Evolutionary conservation across 139 green algal species (phyloP).

Genomic region (Helicosporidium sp.): DNA sequence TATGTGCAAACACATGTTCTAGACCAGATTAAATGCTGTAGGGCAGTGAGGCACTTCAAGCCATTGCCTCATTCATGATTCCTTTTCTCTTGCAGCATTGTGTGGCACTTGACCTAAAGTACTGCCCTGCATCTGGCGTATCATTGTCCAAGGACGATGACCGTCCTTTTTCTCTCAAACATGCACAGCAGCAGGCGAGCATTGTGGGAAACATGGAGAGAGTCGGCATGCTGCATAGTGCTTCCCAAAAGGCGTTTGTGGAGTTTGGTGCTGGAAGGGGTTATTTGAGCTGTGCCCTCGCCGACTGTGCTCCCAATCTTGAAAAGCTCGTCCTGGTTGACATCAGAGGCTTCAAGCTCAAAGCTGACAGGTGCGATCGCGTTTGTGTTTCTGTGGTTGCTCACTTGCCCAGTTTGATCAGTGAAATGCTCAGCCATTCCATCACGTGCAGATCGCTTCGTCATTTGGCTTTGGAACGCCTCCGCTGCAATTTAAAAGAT

Average conservation of each 20-base stretch:
- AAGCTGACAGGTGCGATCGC: constrained; percentile 19
- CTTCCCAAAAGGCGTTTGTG: not conserved
- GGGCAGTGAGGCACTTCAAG: not conserved
- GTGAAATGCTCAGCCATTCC: too few species aligned
- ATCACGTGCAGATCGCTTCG: constrained; percentile 6
- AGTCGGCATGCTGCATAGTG: not conserved
- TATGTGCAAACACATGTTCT: not conserved
- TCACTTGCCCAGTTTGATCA: not conserved
- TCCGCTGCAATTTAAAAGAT: constrained; percentile 40
- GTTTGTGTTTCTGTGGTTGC: not conserved
- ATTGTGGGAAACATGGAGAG: constrained; percentile 8
- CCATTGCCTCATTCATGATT: not conserved
- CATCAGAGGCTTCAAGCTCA: constrained; percentile 14
- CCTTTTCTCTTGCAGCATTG: too few species aligned
- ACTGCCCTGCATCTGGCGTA: too few species aligned
- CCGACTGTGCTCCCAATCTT: not conserved
- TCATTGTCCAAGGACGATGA: too few species aligned
- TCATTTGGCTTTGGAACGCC: constrained; percentile 18
- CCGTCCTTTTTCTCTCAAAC: constrained; percentile 3
- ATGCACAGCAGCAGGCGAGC: constrained; percentile 2
- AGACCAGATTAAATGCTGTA: not conserved
- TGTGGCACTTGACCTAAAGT: too few species aligned
- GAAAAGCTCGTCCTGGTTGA: constrained; percentile 21
- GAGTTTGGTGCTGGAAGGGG: not conserved
- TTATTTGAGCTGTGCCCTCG: not conserved